A percentile compares a stretch with the other conserved stretches of the same genome.
These are phyloP conservation scores for Udeniomyces megalosporus DNA, from an alignment of 768 basidiomycete species.

Conservation along the genomic window DNA sequence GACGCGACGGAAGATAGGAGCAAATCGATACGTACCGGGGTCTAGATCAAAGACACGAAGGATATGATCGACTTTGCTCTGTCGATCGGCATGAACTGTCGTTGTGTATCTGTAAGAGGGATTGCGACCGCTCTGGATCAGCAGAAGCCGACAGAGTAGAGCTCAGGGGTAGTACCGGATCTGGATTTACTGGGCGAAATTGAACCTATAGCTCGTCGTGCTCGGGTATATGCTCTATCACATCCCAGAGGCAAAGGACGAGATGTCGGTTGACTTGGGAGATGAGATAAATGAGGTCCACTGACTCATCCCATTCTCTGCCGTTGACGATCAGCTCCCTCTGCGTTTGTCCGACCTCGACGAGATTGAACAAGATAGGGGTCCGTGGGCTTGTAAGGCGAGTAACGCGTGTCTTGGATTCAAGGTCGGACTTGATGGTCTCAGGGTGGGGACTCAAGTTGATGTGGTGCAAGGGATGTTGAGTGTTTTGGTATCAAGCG, in stretches of 20 bases:
- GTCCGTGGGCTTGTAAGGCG: too few species aligned
- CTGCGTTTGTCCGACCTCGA: too few species aligned
- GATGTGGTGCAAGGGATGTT: too few species aligned
- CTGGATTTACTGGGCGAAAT: background rate
- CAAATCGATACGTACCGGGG: background rate
- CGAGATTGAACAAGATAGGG: too few species aligned
- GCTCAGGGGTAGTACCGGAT: too few species aligned
- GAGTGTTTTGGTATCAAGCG: too few species aligned
- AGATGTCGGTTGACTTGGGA: background rate
- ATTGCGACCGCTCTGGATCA: too few species aligned
- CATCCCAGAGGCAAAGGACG: background rate
- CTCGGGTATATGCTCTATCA: background rate
- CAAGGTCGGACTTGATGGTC: too few species aligned
- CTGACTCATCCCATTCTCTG: background rate
- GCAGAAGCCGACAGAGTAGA: too few species aligned
- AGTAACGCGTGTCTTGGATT: too few species aligned
- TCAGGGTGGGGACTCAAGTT: too few species aligned
- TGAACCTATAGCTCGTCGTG: background rate
- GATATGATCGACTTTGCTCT: background rate
- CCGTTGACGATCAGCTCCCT: background rate
- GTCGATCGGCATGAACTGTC: background rate
- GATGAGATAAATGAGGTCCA: background rate
- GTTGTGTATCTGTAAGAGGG: too few species aligned
- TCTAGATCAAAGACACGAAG: conserved; percentile 1
- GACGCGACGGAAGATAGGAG: background rate